Percentiles rank a stretch among this genome's conserved stretches.
phyloP scores from a whole-genome alignment of 495 filamentous ascomycete genomes.

The Tetracladium setigerum region DNA sequence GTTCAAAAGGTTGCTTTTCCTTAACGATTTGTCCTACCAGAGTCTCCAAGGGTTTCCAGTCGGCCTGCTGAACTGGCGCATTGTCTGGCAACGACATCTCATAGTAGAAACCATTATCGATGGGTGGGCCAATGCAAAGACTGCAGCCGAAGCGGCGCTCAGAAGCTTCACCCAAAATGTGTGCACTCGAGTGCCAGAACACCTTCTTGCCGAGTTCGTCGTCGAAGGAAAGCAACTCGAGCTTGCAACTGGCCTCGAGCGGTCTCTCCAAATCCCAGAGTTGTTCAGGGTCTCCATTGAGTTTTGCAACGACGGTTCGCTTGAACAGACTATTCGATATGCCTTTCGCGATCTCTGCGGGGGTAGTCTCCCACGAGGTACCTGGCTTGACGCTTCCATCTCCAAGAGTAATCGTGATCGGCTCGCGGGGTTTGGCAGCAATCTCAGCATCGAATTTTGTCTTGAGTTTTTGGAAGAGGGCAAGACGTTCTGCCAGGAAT shows the following conservation, averaged over 20 bases:
- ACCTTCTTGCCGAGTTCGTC: constrained; percentile 76
- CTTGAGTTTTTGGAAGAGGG: constrained; percentile 83
- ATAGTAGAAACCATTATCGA: constrained; percentile 94
- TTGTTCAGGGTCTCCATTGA: constrained; percentile 56
- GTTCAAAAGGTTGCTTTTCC: constrained; percentile 93
- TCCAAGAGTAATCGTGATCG: constrained; percentile 58
- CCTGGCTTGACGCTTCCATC: constrained; percentile 54
- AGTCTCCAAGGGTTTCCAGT: constrained; percentile 75
- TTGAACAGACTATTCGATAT: constrained; percentile 66
- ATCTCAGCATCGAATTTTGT: constrained; percentile 69
- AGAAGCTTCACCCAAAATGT: constrained; percentile 87
- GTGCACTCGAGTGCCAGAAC: constrained; percentile 91
- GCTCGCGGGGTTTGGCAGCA: constrained; percentile 53
- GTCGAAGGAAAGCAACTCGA: constrained; percentile 78
- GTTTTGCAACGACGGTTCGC: constrained; percentile 70
- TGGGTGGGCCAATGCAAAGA: constrained; percentile 87
- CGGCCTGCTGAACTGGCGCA: constrained; percentile 61
- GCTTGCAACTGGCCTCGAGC: constrained; percentile 68
- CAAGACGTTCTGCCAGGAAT: constrained; percentile 77
- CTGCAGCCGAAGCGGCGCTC: constrained; percentile 86
- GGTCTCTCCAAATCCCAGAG: constrained; percentile 92
- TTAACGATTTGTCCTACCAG: constrained; percentile 74
- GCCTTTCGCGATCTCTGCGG: constrained; percentile 53
- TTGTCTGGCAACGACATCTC: constrained; percentile 83
- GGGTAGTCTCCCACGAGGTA: constrained; percentile 66